These are phyloP conservation scores for Malbranchea zuffiana DNA, from an alignment of 2,329 filamentous ascomycete species.

Conservation along the genomic window DNA sequence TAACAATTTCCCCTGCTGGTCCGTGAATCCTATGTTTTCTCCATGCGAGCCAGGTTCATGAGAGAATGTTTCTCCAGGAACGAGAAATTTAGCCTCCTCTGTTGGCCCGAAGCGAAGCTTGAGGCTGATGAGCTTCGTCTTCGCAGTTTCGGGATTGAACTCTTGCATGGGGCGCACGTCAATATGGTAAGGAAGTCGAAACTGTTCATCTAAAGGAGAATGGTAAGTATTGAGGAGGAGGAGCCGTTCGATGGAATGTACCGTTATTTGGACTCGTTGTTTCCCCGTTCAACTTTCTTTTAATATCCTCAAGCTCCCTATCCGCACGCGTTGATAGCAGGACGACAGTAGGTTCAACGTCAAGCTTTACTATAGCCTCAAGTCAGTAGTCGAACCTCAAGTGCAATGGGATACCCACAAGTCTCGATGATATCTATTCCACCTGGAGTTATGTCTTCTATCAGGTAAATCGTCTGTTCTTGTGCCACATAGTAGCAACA, in stretches of 20 bases:
- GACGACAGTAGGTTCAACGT: constrained; percentile 51
- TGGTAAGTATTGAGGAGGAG: constrained; percentile 9
- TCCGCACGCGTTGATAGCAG: constrained; percentile 48
- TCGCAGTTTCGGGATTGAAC: constrained; percentile 58
- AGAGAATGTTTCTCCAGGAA: constrained; percentile 47
- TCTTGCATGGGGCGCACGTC: constrained; percentile 60
- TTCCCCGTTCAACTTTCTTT: constrained; percentile 25
- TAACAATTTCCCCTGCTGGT: constrained; percentile 53
- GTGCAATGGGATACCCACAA: constrained; percentile 25
- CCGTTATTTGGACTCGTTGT: constrained; percentile 23
- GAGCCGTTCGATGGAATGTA: constrained; percentile 13
- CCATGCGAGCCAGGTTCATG: constrained; percentile 31
- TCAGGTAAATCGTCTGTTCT: constrained; percentile 60
- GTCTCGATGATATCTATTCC: constrained; percentile 59
- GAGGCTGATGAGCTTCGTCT: constrained; percentile 53
- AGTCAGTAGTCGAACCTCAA: constrained; percentile 16
- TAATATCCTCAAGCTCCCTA: constrained; percentile 24
- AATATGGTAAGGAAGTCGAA: constrained; percentile 49
- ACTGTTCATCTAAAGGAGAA: constrained; percentile 34
- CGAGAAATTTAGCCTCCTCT: constrained; percentile 46
- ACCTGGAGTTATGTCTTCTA: constrained; percentile 63
- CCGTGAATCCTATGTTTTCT: constrained; percentile 38
- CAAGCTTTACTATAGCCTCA: constrained; percentile 43
- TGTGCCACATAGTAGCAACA: constrained; percentile 71
- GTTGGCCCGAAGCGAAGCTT: constrained; percentile 41